A percentile compares a stretch with the other conserved stretches of the same genome.
These are phyloP conservation scores for Chlorella sp. DNA, from an alignment of 139 green algal species.

Conservation along the genomic window DNA sequence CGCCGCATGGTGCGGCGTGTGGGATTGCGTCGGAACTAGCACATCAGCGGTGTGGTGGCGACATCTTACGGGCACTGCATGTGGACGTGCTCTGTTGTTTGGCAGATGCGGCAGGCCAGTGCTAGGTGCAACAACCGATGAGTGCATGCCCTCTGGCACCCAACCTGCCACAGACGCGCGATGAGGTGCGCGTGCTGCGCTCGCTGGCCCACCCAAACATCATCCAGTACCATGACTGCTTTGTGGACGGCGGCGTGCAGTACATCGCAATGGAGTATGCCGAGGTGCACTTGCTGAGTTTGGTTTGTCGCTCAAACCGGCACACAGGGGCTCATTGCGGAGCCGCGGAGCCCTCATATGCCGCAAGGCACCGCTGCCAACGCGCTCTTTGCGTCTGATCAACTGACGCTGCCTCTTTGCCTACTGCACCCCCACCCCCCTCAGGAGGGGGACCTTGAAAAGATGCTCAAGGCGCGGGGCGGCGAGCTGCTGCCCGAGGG, in stretches of 20 bases:
- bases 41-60: too few species aligned
- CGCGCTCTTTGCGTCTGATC: not conserved
- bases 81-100: too few species aligned
- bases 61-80: too few species aligned
- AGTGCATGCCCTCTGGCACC: too few species aligned
- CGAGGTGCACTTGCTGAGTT: slow-evolving; percentile 36
- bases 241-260: slow-evolving; percentile 45
- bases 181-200: slow-evolving; percentile 48
- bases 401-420: not conserved
- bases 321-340: too few species aligned
- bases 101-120: too few species aligned
- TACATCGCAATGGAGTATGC: slow-evolving; percentile 82
- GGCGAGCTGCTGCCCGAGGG: slow-evolving; percentile 69
- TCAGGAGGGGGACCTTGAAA: slow-evolving; percentile 71
- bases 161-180: slow-evolving; percentile 1
- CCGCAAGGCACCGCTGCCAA: not conserved
- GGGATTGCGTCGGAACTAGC: too few species aligned
- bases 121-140: too few species aligned
- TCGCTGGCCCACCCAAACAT: slow-evolving; percentile 69
- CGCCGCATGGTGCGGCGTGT: slow-evolving; percentile 19
- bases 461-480: slow-evolving; percentile 50
- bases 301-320: too few species aligned
- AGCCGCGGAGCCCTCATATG: too few species aligned
- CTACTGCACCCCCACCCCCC: not conserved
- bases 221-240: slow-evolving; percentile 74